Conservation (phyloP, 768 basidiomycete genomes). For the Xerocomellus dryophilus region DNA sequence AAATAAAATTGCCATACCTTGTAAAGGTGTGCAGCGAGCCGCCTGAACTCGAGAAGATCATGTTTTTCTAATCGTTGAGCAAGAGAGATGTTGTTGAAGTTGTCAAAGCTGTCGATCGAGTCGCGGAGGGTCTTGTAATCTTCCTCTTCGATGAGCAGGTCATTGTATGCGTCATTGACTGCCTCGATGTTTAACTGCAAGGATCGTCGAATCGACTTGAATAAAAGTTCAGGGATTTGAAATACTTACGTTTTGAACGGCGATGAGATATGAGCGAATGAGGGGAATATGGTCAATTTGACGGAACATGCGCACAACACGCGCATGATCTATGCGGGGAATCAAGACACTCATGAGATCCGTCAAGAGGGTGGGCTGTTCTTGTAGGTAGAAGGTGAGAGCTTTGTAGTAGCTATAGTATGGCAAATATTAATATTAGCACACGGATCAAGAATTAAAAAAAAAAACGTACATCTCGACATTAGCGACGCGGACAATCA, state of each 20-base stretch:
- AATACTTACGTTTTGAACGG: constrained; percentile 81
- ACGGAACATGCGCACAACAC: constrained; percentile 94
- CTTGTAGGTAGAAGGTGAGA: constrained; percentile 89
- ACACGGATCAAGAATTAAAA: neutral
- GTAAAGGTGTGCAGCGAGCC: constrained; percentile 93
- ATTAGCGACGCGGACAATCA: constrained; percentile 93
- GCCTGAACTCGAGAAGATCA: constrained; percentile 89
- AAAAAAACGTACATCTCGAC: constrained; percentile 81
- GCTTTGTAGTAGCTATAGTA: constrained; percentile 84
- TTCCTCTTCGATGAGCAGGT: constrained; percentile 97
- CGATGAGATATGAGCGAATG: constrained; percentile 93
- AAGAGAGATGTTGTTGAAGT: constrained; percentile 89
- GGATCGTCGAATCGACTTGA: constrained; percentile 1
- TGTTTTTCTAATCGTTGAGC: constrained; percentile 86
- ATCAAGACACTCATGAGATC: constrained; percentile 92
- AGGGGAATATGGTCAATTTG: constrained; percentile 95
- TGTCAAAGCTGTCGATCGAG: constrained; percentile 97
- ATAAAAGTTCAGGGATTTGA: neutral
- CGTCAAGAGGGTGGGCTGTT: constrained; percentile 90
- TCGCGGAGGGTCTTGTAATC: constrained; percentile 97
- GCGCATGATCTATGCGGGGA: constrained; percentile 90
- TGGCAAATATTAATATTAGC: constrained; percentile 10
- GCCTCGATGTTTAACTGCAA: constrained; percentile 88
- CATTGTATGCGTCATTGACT: constrained; percentile 97
- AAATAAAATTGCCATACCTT: constrained; percentile 52